Base-by-base conservation (phyloP, 768 basidiomycete genomes). In the Macrolepiota fuliginosa region DNA sequence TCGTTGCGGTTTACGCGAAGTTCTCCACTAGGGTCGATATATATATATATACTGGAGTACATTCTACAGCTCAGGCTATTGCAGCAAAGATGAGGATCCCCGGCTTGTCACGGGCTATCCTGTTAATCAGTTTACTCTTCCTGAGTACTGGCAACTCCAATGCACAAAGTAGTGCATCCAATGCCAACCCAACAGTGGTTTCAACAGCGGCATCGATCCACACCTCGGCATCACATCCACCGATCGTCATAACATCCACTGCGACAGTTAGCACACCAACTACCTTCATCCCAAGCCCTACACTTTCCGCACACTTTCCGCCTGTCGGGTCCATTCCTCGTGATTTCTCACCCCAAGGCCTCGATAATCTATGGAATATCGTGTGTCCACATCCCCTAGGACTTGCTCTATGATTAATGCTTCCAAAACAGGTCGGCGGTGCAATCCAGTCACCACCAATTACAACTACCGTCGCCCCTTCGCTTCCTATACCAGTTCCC, bases 361-460 rank as follows among this genome's bases (percentile, higher is more conserved):
- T 79, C 36, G 70, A 76, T 53, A 62, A 67, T 17, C 71, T 82
- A 1, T 82, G 81, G 81, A 72, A 76, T 63, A 66, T 82, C 6
- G 79, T 79, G 56, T 29, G 71, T 67, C 2, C 6, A 9, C 4
- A 6, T 58, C n/a, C 4, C 24, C n/a, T 22, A 11, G 46, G 29
- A 37, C 46, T 39, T 32, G 11, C 36, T 62, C 49, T 61, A 52
- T 32, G 13, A 22, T 29, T 46, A 12, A 29, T 36, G 22, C n/a
- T 12, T 10, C 42, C 10, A 27, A 1, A 13, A 24, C 11, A 80
- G 79, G 78, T 81, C 40, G 81, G 79, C 4, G 49, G 57, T 17
- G 73, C 77, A 6, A 77, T 80, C 24, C 69, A 78, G 63, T 61
- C 74, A 22, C 79, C 79, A 13, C 80, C 80, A 40, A 77, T 81